phyloP scores from a whole-genome alignment of 768 basidiomycete genomes.

The Pholiota microspora region DNA sequence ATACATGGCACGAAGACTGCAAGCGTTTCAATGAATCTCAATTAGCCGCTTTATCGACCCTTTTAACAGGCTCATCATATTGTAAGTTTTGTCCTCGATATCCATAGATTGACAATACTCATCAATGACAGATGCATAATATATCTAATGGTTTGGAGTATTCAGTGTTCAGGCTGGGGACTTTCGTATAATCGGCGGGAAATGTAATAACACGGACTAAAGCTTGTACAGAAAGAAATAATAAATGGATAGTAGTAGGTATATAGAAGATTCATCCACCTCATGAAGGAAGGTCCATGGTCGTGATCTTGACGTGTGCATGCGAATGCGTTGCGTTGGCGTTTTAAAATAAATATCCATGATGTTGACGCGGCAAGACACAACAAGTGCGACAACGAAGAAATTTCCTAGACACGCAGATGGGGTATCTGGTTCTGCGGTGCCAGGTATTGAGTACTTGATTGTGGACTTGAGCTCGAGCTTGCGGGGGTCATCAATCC shows the following conservation, averaged over 20 bases:
- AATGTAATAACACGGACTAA: constrained; percentile 6
- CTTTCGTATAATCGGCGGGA: background rate
- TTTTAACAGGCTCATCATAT: constrained; percentile 83
- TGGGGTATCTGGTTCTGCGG: constrained; percentile 40
- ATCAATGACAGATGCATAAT: no score
- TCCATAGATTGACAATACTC: no score
- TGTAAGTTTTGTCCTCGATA: constrained; percentile 41
- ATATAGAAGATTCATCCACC: constrained; percentile 7
- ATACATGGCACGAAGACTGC: constrained; percentile 89
- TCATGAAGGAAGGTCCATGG: constrained; percentile 2
- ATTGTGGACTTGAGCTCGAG: constrained; percentile 19
- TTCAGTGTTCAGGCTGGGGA: background rate
- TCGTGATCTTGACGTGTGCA: background rate
- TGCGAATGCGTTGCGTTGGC: background rate
- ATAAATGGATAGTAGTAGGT: constrained; percentile 5
- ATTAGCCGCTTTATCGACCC: constrained; percentile 74
- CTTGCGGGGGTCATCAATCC: constrained; percentile 20
- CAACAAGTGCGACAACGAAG: constrained; percentile 6
- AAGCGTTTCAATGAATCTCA: constrained; percentile 87
- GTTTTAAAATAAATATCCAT: constrained; percentile 5
- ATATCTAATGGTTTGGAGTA: background rate
- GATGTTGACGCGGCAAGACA: constrained; percentile 6
- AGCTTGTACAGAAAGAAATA: constrained; percentile 7
- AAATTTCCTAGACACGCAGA: constrained; percentile 32
- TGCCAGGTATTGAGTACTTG: constrained; percentile 27